A percentile compares a stretch with the other conserved stretches of the same genome.
Conservation (phyloP, 208 protist genomes). For the Trypanosoma avium region DNA sequence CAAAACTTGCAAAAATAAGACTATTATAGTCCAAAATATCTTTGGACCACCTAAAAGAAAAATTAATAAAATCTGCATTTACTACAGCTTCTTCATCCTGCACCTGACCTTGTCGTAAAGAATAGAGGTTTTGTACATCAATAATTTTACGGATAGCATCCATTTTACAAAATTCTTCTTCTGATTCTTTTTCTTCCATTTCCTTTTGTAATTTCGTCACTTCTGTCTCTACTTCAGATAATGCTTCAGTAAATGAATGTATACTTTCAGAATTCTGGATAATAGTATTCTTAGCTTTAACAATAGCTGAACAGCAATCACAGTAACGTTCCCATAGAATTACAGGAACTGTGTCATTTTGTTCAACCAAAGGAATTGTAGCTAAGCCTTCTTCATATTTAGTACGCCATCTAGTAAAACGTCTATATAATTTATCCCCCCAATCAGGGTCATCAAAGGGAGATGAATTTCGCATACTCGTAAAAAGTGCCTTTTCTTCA, state of each 20-base stretch:
- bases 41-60: slow-evolving; percentile 67
- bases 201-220: slow-evolving; percentile 16
- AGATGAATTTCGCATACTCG: slow-evolving; percentile 23
- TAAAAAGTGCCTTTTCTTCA: slow-evolving; percentile 36
- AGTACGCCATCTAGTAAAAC: slow-evolving; percentile 64
- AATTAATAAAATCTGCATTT: slow-evolving; percentile 76
- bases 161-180: slow-evolving; percentile 24
- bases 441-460: slow-evolving; percentile 63
- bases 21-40: slow-evolving; percentile 82
- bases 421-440: slow-evolving; percentile 71
- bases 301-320: slow-evolving; percentile 42
- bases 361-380: slow-evolving; percentile 28
- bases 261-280: slow-evolving; percentile 25
- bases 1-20: slow-evolving; percentile 75
- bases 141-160: slow-evolving; percentile 40
- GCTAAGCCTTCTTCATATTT: slow-evolving; percentile 63
- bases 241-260: slow-evolving; percentile 23
- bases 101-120: slow-evolving; percentile 91
- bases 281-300: slow-evolving; percentile 38
- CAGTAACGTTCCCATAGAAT: slow-evolving; percentile 66
- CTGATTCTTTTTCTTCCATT: slow-evolving; percentile 29
- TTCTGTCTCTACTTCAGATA: slow-evolving; percentile 31
- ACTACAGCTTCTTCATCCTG: slow-evolving; percentile 88
- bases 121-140: slow-evolving; percentile 74
- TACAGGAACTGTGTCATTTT: slow-evolving; percentile 37